Base-by-base conservation (phyloP, 2,329 filamentous ascomycete species). In the Emmonsiellopsis sp. region DNA sequence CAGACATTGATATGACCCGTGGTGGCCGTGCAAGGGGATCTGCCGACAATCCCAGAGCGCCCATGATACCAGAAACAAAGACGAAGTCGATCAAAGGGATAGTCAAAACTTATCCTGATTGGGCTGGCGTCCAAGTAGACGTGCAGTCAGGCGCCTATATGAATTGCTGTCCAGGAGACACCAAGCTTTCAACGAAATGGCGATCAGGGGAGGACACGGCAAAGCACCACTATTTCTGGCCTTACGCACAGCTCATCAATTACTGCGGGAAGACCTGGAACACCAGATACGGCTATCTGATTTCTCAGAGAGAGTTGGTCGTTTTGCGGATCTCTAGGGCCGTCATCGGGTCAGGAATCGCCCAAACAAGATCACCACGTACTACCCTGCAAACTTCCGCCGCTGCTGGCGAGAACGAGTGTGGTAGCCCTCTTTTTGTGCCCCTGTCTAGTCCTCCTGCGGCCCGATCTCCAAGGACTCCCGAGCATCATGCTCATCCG, bases 231-330 rank as follows among this genome's bases (percentile, higher is more conserved):
- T 55, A 48, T 20, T 38, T 10, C 2, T 55, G 53, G 53, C 53
- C 49, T 10, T 7, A 52, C 40, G 49, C 20, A n/a, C 53, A 55
- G 16, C 34, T 49, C 9, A 13, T 48, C 3, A n/a, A 30, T 20
- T 55, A 52, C 13, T 31, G 44, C 26, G n/a, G 16, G 6, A 42
- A 48, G 9, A 46, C 45, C 13, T 53, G 50, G 50, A 48, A 51
- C 2, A 51, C 46, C 10, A 43, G 55, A 3, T 57, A 57, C n/a
- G 52, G 50, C 3, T 57, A 55, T 44, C 11, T 57, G 11, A 57
- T 57, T 15, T 46, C 52, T 15, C 32, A 54, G 11, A 16, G 42
- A n/a, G 55, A 57, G 10, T 30, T 54, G 4, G 50, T 53, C 1
- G 55, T 55, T 15, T 9, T 57, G 7, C 55, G 55, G 2, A 50